Percentiles rank a stretch among this genome's conserved stretches.
These are phyloP conservation scores for Entophlyctis helioformis DNA, from an alignment of 192 early-diverging fungal genomes.

Conservation along the genomic window DNA sequence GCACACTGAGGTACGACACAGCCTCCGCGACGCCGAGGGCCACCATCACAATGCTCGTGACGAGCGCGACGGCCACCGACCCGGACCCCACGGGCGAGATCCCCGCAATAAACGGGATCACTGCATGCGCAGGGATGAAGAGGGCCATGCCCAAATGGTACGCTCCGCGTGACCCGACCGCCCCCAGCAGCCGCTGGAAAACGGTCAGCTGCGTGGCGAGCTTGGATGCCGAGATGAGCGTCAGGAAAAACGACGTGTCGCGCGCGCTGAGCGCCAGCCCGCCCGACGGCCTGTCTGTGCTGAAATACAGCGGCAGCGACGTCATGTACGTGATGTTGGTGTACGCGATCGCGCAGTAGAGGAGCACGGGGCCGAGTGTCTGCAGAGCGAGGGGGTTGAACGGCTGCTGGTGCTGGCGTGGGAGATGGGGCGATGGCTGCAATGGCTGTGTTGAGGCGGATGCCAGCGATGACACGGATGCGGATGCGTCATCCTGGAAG, in stretches of 20 bases:
- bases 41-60: too few relatives aligned
- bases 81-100: background rate
- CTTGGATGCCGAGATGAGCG: constrained; percentile 18
- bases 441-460: too few relatives aligned
- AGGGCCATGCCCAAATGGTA: constrained; percentile 12
- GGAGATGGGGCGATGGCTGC: too few relatives aligned
- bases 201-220: constrained; percentile 18
- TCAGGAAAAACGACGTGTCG: constrained; percentile 10
- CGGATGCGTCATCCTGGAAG: too few relatives aligned
- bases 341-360: constrained; percentile 33
- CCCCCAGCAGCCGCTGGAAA: constrained; percentile 6
- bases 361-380: constrained; percentile 11
- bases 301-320: constrained; percentile 25
- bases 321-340: constrained; percentile 23
- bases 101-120: constrained; percentile 1
- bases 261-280: constrained; percentile 16
- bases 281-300: constrained; percentile 8
- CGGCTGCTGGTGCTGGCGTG: too few relatives aligned
- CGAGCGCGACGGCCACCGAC: background rate
- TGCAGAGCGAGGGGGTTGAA: constrained; percentile 1
- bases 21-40: constrained; percentile 19
- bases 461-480: too few relatives aligned
- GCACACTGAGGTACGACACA: constrained; percentile 18
- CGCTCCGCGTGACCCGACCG: constrained; percentile 4
- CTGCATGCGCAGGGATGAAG: constrained; percentile 7